Percentiles rank a stretch among this genome's conserved stretches.
phyloP scores from a whole-genome alignment of 108 stramenopile genomes.

The Conticribra weissflogii region DNA sequence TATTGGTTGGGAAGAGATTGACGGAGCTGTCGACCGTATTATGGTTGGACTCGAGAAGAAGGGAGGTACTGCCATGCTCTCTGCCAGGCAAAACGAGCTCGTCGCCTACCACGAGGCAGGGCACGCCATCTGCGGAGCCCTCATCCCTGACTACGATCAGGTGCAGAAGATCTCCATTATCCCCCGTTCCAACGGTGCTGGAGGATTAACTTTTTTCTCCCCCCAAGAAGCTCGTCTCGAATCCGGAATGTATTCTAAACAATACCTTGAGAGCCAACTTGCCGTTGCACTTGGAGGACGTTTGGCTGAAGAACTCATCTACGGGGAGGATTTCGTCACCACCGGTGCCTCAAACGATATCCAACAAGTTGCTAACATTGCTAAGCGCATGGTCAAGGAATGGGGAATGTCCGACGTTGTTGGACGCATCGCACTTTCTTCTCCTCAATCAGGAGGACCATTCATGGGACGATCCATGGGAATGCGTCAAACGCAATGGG shows the following conservation, averaged over 20 bases:
- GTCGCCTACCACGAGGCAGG: conserved; percentile 98
- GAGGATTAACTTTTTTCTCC: conserved; percentile 92
- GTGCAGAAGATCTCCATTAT: conserved; percentile 99
- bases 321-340: conserved; percentile 88
- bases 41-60: conserved; percentile 97
- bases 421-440: conserved; percentile 65
- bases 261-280: conserved; percentile 87
- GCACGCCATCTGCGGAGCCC: conserved; percentile 92
- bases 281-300: conserved; percentile 96
- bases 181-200: conserved; percentile 90
- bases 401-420: conserved; percentile 82
- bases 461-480: conserved; percentile 67
- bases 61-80: conserved; percentile 77
- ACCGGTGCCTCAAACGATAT: conserved; percentile 97
- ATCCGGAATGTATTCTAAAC: conserved; percentile 64
- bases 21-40: conserved; percentile 96
- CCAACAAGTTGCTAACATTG: conserved; percentile 92
- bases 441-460: conserved; percentile 39
- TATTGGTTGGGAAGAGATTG: conserved; percentile 94
- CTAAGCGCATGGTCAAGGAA: conserved; percentile 91
- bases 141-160: conserved; percentile 90
- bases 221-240: conserved; percentile 88
- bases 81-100: conserved; percentile 75
- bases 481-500: conserved; percentile 62
- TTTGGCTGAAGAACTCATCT: conserved; percentile 96